Conservation (phyloP, 768 basidiomycete genomes). For the Suillus clintonianus region DNA sequence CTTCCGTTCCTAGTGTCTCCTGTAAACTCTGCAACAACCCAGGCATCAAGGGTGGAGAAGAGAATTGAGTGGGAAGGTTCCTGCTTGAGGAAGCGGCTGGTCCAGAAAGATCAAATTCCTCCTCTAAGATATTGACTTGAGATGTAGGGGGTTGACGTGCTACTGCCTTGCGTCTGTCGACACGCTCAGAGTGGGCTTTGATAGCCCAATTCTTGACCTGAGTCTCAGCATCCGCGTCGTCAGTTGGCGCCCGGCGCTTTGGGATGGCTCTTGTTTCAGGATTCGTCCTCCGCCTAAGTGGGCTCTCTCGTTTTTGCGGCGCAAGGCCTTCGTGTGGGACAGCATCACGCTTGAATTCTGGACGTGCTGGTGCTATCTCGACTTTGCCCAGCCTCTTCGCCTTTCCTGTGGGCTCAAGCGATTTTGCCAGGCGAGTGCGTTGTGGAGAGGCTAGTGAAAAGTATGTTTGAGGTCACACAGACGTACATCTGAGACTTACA, state of each 20-base stretch:
- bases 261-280: neutral
- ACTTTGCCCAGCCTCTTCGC: slow-evolving; percentile 27
- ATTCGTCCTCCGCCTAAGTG: neutral
- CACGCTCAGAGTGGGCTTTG: slow-evolving; percentile 14
- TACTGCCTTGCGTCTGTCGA: slow-evolving; percentile 5
- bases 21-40: slow-evolving; percentile 61
- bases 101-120: slow-evolving; percentile 39
- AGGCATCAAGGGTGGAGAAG: slow-evolving; percentile 68
- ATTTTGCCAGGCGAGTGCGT: slow-evolving; percentile 25
- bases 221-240: neutral
- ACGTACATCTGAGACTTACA: neutral
- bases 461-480: neutral
- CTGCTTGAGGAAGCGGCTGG: slow-evolving; percentile 16
- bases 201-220: slow-evolving; percentile 10
- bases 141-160: slow-evolving; percentile 3
- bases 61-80: slow-evolving; percentile 46
- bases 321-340: slow-evolving; percentile 12
- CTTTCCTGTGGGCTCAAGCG: slow-evolving; percentile 26
- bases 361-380: slow-evolving; percentile 23
- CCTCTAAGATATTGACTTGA: slow-evolving; percentile 27
- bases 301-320: neutral
- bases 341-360: slow-evolving; percentile 15
- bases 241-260: neutral
- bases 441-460: neutral
- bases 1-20: slow-evolving; percentile 56